Evolutionary conservation across 768 basidiomycete genomes (phyloP).

Genomic region (Pluteus cervinus): DNA sequence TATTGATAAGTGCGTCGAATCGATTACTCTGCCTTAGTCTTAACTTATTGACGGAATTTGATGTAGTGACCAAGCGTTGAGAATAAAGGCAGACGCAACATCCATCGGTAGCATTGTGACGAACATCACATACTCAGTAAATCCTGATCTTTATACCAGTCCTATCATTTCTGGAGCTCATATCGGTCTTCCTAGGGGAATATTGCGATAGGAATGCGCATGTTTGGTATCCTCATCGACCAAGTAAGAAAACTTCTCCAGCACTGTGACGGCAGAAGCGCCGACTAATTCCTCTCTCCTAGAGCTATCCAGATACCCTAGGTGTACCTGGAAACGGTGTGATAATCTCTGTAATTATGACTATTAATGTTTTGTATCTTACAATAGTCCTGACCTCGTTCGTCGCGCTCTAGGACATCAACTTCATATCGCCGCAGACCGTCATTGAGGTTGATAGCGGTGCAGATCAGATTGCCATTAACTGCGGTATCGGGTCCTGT

Average conservation of each 20-base stretch:
- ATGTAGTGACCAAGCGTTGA: slow-evolving; percentile 45
- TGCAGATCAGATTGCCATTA: slow-evolving; percentile 43
- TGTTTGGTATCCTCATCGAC: slow-evolving; percentile 56
- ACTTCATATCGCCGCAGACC: slow-evolving; percentile 36
- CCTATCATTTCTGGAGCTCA: too few relatives aligned
- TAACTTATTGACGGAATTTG: slow-evolving; percentile 1
- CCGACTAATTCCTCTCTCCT: too few relatives aligned
- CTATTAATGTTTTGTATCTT: too few relatives aligned
- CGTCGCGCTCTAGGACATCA: slow-evolving; percentile 40
- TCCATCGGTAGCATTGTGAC: slow-evolving; percentile 42
- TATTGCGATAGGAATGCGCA: slow-evolving; percentile 38
- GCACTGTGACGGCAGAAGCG: neutral
- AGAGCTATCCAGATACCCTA: slow-evolving; percentile 52
- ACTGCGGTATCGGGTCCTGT: slow-evolving; percentile 51
- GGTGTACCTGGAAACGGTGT: slow-evolving; percentile 54
- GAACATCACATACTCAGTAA: slow-evolving; percentile 43
- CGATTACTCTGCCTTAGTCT: too few relatives aligned
- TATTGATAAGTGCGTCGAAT: slow-evolving; percentile 37
- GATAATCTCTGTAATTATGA: slow-evolving; percentile 45
- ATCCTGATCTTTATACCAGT: slow-evolving; percentile 7
- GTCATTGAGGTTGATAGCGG: slow-evolving; percentile 33
- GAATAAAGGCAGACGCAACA: slow-evolving; percentile 50
- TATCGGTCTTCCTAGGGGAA: too few relatives aligned
- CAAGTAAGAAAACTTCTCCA: slow-evolving; percentile 32
- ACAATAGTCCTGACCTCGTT: slow-evolving; percentile 1